phyloP scores from a whole-genome alignment of 73 alveolate genomes.

The Uronychia binucleata region DNA sequence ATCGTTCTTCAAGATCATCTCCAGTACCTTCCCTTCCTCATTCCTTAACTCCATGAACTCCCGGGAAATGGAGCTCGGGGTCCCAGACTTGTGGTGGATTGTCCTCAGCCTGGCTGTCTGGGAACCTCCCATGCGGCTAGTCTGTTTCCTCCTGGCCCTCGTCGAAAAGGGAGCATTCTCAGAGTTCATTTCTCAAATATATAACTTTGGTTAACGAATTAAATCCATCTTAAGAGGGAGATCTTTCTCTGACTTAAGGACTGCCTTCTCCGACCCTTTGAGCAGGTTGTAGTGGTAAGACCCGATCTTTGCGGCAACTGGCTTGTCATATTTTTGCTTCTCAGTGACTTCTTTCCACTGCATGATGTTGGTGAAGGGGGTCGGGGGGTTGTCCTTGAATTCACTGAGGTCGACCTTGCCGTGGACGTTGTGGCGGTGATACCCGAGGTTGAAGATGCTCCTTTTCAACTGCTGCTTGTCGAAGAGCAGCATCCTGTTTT shows the following conservation, averaged over 20 bases:
- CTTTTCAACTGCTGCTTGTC: conserved; percentile 50
- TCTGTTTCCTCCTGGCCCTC: not conserved
- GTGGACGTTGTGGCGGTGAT: conserved; percentile 67
- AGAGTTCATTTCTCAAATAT: not conserved
- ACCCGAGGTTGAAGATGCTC: conserved; percentile 57
- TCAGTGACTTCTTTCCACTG: conserved; percentile 45
- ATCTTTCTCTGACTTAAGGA: not conserved
- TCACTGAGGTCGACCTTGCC: conserved; percentile 29
- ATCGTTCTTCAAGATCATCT: not conserved
- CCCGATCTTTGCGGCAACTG: conserved; percentile 53
- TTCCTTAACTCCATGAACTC: not conserved
- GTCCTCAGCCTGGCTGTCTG: not conserved
- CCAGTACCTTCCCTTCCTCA: not conserved
- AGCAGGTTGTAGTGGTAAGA: not conserved
- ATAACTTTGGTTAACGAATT: not conserved
- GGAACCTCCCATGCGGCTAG: not conserved
- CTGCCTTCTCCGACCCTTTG: not conserved
- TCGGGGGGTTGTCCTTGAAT: not conserved
- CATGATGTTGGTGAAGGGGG: conserved; percentile 8
- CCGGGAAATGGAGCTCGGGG: not conserved
- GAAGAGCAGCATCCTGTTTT: conserved; percentile 46
- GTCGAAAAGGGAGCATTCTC: not conserved
- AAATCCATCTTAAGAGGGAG: no score
- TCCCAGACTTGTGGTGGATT: not conserved
- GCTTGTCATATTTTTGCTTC: conserved; percentile 27